Percentiles rank a stretch among this genome's conserved stretches.
Conservation (phyloP, 768 basidiomycete genomes). For the Podaxis sp. region DNA sequence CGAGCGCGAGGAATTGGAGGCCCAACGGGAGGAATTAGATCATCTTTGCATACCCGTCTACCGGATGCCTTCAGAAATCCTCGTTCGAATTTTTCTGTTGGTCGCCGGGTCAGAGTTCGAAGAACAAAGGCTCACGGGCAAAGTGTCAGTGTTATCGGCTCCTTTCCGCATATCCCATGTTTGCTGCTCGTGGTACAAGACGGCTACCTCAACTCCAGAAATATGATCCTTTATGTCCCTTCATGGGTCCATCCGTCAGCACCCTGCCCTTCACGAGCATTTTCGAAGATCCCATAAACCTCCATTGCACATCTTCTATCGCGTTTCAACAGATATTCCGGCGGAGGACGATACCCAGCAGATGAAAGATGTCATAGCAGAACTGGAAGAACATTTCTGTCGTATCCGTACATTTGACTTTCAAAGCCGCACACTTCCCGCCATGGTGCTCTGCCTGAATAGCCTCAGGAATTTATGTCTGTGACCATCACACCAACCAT, state of each 20-base stretch:
- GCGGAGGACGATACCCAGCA: not conserved
- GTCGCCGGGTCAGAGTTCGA: slow-evolving; percentile 25
- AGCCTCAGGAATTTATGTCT: not conserved
- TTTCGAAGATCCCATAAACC: not conserved
- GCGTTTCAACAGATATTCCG: not conserved
- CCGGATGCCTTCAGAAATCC: slow-evolving; percentile 51
- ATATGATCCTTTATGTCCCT: slow-evolving; percentile 28
- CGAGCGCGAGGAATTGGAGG: slow-evolving; percentile 33
- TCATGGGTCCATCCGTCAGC: not conserved
- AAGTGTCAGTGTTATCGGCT: not conserved
- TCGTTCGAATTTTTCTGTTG: slow-evolving; percentile 42
- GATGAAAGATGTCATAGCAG: not conserved
- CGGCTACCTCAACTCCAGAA: not conserved
- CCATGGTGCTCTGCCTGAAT: not conserved
- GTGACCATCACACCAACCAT: not conserved
- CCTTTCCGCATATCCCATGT: slow-evolving; percentile 24
- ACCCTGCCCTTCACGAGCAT: not conserved
- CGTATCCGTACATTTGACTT: slow-evolving; percentile 2
- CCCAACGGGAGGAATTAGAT: slow-evolving; percentile 32
- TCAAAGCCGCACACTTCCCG: not conserved
- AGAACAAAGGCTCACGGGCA: slow-evolving; percentile 9
- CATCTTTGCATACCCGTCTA: slow-evolving; percentile 45
- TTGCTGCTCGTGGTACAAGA: slow-evolving; percentile 9
- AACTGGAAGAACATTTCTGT: not conserved
- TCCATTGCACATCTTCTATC: not conserved